Evolutionary conservation across 208 protist genomes (phyloP), one percentile per base, ranked within the genome.

Genomic region (Trypanosoma cruzi): DNA sequence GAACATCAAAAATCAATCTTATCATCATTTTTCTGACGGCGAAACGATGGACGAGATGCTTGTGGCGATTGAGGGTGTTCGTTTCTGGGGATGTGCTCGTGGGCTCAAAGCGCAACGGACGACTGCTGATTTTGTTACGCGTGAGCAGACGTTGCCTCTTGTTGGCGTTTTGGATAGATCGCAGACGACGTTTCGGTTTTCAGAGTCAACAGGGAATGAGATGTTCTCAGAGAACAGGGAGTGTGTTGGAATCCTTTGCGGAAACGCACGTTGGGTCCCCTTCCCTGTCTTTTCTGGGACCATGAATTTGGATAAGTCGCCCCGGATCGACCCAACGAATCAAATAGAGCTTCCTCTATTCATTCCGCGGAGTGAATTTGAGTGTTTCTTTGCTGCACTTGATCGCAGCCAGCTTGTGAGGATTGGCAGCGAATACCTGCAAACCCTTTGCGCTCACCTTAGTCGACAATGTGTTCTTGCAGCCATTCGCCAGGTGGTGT

Each of bases 51-150:
- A 71, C 28, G 28, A 31, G 16, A 68, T 73, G 56, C 67, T 69
- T 61, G 75, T 83, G 31, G 67, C 81, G 22, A 10, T 86, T 32
- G 81, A 75, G 58, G 75, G 77, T 40, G 34, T 86, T 52, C 77
- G 84, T 34, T 8, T 86, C 16, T 84, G 77, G 73, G 73, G 77
- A 28, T 80, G 68, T 67, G 64, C 67, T 16, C 62, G 63, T 42
- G 50, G 69, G 26, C 61, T 76, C 13, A 75, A 77, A 22, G 62
- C 71, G 11, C 67, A 82, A 40, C 69, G 74, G 49, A 65, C 64
- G 13, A 55, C 76, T n/a, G 77, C 80, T 11, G 80, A 85, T 14
- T 60, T 78, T 62, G 79, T 86, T 16, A 53, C 59, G 49, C 77
- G 73, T n/a, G 77, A 84, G 58, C 72, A 79, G 56, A 73, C 24